Evolutionary conservation across 306 rosid genomes (phyloP), one percentile per base, ranked within the genome.

Genomic region (Calophaca sinica): DNA sequence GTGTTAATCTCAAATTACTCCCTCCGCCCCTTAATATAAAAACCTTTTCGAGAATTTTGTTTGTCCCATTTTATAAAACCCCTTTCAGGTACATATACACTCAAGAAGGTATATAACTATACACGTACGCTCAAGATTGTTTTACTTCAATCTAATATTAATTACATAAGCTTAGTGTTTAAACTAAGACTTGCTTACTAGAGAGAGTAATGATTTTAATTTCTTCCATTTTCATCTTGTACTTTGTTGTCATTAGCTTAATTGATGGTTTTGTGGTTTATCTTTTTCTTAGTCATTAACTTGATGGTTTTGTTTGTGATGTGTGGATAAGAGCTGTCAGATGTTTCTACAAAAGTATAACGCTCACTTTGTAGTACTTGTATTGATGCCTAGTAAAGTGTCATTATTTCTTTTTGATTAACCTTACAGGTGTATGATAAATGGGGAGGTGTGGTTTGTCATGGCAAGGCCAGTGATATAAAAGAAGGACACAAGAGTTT

Each of bases 401-500:
- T 60, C 74, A 15, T 38, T 62, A 12, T 29, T 53, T 29, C 7
- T 11, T 70, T 64, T 55, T 28, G 9, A 7, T 61, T 60, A 62
- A 50, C 60, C 59, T 65, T 73, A 63, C 70, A 93, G 98, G 45
- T 9, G 33, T 94, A 92, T 70, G 91, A 92, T 80, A 67, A 45
- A 69, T 81, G 49, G 84, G 98, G 96, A 66, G 79, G 77, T 59
- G 99, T 90, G 61, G 12, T 90, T 39, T 94, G 99, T 67, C 88
- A 90, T 61, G 98, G 99, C 51, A 83, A 86, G 76, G 85, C 32
- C 6, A 79, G 88, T 77, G 98, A 68, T 68, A 84, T 94, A 57
- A 92, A 75, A 82, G 99, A 94, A 90, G 97, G 99, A 54, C 92
- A 94, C 78, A 94, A 92, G 84, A 94, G 98, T 81, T 94, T 94